Evolutionary conservation across 192 early-diverging fungal genomes (phyloP), one percentile per base, ranked within the genome.

Genomic region (Umbelopsis sp.): DNA sequence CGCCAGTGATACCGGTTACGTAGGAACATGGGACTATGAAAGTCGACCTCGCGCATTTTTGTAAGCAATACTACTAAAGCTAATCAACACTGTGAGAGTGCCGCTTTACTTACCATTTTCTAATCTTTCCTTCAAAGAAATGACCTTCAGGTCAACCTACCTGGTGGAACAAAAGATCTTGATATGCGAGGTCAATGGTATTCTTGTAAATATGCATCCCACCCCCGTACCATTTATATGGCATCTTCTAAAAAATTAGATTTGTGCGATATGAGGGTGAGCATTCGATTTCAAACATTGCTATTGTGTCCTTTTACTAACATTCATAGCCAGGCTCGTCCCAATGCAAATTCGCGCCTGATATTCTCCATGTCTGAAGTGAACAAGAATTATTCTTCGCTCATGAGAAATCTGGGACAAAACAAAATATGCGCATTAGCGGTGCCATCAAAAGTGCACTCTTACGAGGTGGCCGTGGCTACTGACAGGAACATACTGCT

Each of bases 191-290:
- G 5, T 16, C 21, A 61, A 61, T 61, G 55, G 55, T 30, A 35
- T n/a, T 61, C 55, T 12, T 61, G 55, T 35, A 30, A 61, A 61
- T 61, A 61, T 30, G 55, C 55, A 61, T 61, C 55, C 12, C 55
- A 61, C 16, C 55, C 55, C 11, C 25, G 55, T 18, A 27, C 30
- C 30, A 35, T 61, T 35, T 61, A 61, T 35, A 35, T 25, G 12
- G 55, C 55, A 35, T 61, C 27, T 18, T 30, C 55, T 16, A 16
- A 37, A 18, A 25, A 61, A 61, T 1, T 61, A 12, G 55, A 61
- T 12, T 25, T 61, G 13, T 61, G 55, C 25, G 55, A 61, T 35
- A 35, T 61, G 30, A 61, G 55, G 16, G 55, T 61, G 30, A 61
- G 30, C 37, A 16, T 3, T 61, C 30, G 30, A 11, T 10, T 33